phyloP scores from a whole-genome alignment of 257 asterid genomes.

The Plantago elongata region DNA sequence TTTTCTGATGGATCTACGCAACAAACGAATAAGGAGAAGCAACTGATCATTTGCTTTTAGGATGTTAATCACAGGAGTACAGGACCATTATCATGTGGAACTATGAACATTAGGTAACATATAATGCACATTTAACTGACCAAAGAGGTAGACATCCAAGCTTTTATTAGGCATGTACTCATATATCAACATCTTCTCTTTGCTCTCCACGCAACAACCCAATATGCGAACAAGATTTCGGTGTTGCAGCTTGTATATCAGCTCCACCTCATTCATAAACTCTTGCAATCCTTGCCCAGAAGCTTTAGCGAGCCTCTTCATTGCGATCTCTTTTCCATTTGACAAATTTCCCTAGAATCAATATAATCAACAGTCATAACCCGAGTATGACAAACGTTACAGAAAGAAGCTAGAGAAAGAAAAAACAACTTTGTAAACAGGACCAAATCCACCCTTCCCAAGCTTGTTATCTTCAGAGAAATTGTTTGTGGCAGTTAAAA shows the following conservation, averaged over 20 bases:
- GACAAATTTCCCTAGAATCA: constrained; percentile 25
- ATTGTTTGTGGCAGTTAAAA: constrained; percentile 32
- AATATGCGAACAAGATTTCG: constrained; percentile 42
- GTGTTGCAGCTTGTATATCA: constrained; percentile 37
- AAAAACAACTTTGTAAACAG: constrained; percentile 36
- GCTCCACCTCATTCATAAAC: constrained; percentile 41
- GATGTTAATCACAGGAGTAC: not conserved
- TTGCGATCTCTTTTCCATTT: constrained; percentile 30
- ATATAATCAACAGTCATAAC: not conserved
- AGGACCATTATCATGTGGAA: not conserved
- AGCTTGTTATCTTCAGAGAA: constrained; percentile 28
- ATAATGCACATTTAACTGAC: constrained; percentile 12
- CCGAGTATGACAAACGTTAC: not conserved
- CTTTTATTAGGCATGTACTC: constrained; percentile 43
- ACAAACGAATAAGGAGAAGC: not conserved
- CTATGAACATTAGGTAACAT: not conserved
- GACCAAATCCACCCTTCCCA: constrained; percentile 48
- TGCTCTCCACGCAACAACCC: constrained; percentile 37
- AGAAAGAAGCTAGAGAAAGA: not conserved
- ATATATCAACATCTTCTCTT: constrained; percentile 36
- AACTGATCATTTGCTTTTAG: too few relatives aligned
- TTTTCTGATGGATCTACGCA: constrained; percentile 25
- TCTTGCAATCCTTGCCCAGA: constrained; percentile 37
- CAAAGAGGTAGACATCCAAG: constrained; percentile 30
- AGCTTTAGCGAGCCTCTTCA: constrained; percentile 31